These are phyloP conservation scores for Exophiala sideris DNA, from an alignment of 2,329 filamentous ascomycete genomes.

Conservation along the genomic window DNA sequence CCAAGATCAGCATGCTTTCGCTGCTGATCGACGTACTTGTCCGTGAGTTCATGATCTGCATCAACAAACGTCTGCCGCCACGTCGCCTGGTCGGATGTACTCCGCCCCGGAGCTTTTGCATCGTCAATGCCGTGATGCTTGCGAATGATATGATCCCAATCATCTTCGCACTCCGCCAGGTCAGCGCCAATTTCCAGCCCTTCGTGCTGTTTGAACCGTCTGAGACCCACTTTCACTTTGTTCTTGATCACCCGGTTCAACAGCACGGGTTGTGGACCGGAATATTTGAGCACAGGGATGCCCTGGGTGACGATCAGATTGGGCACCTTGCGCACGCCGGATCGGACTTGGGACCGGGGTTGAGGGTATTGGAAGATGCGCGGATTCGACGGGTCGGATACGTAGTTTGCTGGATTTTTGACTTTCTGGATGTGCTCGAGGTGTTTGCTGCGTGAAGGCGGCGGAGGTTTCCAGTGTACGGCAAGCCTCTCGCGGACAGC, in stretches of 20 bases:
- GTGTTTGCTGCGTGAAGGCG: neutral
- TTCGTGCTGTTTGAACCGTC: constrained; percentile 34
- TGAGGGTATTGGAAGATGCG: constrained; percentile 22
- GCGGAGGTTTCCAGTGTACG: constrained; percentile 12
- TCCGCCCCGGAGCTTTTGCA: neutral
- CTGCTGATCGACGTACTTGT: constrained; percentile 3
- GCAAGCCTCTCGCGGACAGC: constrained; percentile 4
- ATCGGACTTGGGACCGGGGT: constrained; percentile 15
- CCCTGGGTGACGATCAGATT: constrained; percentile 39
- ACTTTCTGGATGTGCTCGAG: constrained; percentile 14
- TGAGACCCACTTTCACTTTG: constrained; percentile 37
- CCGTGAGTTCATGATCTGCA: constrained; percentile 7
- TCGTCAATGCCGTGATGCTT: neutral
- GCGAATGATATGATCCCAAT: constrained; percentile 38
- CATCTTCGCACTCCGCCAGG: constrained; percentile 40
- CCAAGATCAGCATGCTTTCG: constrained; percentile 12
- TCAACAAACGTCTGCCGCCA: constrained; percentile 9
- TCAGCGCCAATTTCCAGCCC: constrained; percentile 32
- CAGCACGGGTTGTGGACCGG: constrained; percentile 43
- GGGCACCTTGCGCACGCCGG: constrained; percentile 39
- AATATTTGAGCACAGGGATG: constrained; percentile 43
- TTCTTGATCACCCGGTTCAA: constrained; percentile 37
- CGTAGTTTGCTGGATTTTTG: constrained; percentile 7
- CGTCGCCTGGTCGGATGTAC: neutral
- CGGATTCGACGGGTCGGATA: constrained; percentile 6